Percentiles rank a stretch among this genome's conserved stretches.
phyloP scores from a whole-genome alignment of 441 rosid genomes.

The Pelargonium fulgidum region DNA sequence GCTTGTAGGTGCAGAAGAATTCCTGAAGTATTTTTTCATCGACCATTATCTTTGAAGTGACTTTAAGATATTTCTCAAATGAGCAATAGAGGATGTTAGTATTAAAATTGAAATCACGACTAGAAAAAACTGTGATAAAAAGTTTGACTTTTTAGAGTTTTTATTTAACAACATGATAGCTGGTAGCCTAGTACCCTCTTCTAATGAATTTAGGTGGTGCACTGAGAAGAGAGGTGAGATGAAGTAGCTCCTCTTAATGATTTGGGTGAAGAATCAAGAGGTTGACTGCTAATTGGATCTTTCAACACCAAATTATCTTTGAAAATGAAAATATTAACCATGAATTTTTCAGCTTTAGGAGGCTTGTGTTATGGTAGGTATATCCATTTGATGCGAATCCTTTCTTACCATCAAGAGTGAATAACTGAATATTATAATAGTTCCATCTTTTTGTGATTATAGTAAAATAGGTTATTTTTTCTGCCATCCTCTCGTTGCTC shows the following conservation, averaged over 20 bases:
- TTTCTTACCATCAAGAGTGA: neutral
- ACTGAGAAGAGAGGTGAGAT: conserved; percentile 3
- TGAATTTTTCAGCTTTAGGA: conserved; percentile 3
- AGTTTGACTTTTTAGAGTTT: neutral
- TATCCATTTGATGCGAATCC: neutral
- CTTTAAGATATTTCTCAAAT: neutral
- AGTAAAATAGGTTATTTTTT: neutral
- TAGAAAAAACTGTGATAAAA: neutral
- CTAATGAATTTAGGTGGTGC: neutral
- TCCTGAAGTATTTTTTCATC: neutral
- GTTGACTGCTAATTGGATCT: neutral
- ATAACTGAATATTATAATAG: neutral
- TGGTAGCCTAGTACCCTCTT: neutral
- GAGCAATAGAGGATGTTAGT: neutral
- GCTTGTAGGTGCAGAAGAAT: neutral
- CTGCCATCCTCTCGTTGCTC: neutral
- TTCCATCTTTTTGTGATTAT: neutral
- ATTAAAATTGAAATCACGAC: neutral
- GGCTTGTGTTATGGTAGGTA: too few relatives aligned
- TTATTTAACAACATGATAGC: neutral
- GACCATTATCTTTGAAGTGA: too few relatives aligned
- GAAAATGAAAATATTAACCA: neutral
- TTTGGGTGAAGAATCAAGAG: too few relatives aligned
- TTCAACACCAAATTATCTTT: neutral
- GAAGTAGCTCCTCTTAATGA: too few relatives aligned